Conservation (phyloP, 352 stramenopile genomes). For the Phytopythium sindhum region DNA sequence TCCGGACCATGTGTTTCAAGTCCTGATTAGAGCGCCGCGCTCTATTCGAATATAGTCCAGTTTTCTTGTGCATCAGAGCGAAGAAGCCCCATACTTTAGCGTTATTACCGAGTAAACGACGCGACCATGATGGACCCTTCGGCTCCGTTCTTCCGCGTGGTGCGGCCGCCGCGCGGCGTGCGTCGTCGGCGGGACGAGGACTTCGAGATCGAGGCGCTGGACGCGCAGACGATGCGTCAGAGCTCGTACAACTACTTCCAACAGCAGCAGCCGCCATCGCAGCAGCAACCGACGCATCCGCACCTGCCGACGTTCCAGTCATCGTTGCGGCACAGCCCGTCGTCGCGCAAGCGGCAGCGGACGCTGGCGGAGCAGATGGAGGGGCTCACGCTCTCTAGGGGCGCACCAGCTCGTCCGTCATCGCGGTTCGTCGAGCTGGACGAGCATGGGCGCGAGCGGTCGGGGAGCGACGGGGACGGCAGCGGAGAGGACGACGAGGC, state of each 20-base stretch:
- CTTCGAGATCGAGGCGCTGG: conserved; percentile 64
- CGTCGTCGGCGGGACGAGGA: conserved; percentile 44
- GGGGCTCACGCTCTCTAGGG: conserved; percentile 6
- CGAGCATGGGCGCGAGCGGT: conserved; percentile 17
- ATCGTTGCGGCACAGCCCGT: conserved; percentile 12
- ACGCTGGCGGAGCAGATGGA: conserved; percentile 67
- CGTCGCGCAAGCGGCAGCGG: conserved; percentile 48
- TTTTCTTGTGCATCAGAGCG: neutral
- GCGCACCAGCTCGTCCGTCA: conserved; percentile 3
- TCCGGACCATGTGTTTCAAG: too few species aligned
- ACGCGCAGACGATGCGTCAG: conserved; percentile 67
- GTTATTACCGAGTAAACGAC: too few species aligned
- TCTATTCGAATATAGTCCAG: too few species aligned
- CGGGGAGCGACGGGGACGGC: conserved; percentile 19
- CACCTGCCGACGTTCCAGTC: conserved; percentile 19
- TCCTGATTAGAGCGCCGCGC: too few species aligned
- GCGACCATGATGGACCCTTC: neutral
- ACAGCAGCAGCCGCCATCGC: conserved; percentile 16
- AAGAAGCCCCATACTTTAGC: neutral
- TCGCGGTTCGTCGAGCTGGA: conserved; percentile 20
- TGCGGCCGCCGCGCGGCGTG: conserved; percentile 23
- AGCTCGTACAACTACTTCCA: conserved; percentile 74
- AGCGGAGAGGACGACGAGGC: conserved; percentile 8
- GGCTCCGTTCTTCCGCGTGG: conserved; percentile 10
- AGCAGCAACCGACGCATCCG: neutral